Percentiles rank a stretch among this genome's conserved stretches.
Evolutionary conservation across 2,329 filamentous ascomycete species (phyloP).

Genomic region (Cladosporium oxysporum): DNA sequence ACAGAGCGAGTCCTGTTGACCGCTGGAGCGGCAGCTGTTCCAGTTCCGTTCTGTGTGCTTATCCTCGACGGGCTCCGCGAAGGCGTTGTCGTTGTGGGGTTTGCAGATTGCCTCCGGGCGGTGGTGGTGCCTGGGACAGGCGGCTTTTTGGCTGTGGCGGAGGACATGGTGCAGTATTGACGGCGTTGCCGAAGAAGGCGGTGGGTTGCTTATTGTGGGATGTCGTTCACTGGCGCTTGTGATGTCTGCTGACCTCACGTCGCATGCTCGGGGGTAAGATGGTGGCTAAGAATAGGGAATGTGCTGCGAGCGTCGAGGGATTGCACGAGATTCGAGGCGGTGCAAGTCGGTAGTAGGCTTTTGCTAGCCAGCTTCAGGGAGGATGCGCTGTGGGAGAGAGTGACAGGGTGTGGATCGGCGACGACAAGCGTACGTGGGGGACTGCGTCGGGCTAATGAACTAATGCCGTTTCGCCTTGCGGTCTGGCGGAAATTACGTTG

Average conservation of each 20-base stretch:
- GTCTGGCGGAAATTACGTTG: constrained; percentile 17
- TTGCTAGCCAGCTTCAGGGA: constrained; percentile 17
- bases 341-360: constrained; percentile 15
- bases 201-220: background rate
- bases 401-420: background rate
- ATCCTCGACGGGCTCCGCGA: constrained; percentile 18
- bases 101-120: constrained; percentile 14
- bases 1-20: constrained; percentile 59
- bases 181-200: constrained; percentile 1
- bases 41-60: constrained; percentile 4
- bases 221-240: constrained; percentile 3
- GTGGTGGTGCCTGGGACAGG: constrained; percentile 15
- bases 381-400: background rate
- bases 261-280: constrained; percentile 1
- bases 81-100: constrained; percentile 11
- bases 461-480: constrained; percentile 16
- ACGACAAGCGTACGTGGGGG: background rate
- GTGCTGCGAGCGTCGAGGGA: constrained; percentile 7
- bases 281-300: constrained; percentile 8
- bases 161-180: constrained; percentile 17
- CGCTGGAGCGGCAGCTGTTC: constrained; percentile 3
- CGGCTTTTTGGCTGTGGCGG: constrained; percentile 18
- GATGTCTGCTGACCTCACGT: background rate
- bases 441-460: background rate
- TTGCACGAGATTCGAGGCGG: constrained; percentile 8